A percentile compares a stretch with the other conserved stretches of the same genome.
These are phyloP conservation scores for Blastobotrys proliferans DNA, from an alignment of 1,139 yeast genomes.

Conservation along the genomic window DNA sequence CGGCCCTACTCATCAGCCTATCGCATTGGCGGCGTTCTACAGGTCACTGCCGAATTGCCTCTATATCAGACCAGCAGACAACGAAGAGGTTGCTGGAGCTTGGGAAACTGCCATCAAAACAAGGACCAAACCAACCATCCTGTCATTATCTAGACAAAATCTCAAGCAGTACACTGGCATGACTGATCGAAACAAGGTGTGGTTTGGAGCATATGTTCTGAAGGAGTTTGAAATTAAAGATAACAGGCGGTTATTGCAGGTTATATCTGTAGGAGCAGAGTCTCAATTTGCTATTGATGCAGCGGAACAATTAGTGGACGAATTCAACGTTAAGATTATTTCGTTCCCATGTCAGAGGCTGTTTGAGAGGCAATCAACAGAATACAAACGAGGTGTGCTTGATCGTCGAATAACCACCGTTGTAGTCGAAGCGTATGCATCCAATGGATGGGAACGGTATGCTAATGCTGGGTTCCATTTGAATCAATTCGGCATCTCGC, in stretches of 20 bases:
- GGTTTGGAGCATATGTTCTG: constrained; percentile 34
- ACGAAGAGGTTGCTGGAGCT: constrained; percentile 35
- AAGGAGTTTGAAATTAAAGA: constrained; percentile 24
- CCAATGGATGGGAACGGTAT: constrained; percentile 39
- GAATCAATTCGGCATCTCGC: constrained; percentile 35
- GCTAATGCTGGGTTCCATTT: constrained; percentile 37
- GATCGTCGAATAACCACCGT: constrained; percentile 30
- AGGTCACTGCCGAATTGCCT: constrained; percentile 37
- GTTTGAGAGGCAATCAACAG: constrained; percentile 32
- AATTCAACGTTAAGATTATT: constrained; percentile 30
- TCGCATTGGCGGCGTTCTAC: constrained; percentile 35
- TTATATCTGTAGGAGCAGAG: constrained; percentile 37
- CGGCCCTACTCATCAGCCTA: constrained; percentile 43
- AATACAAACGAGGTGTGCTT: constrained; percentile 30
- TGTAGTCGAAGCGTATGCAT: constrained; percentile 37
- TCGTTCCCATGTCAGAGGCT: constrained; percentile 35
- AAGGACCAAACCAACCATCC: constrained; percentile 25
- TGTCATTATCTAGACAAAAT: constrained; percentile 34
- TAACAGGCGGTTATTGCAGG: no score
- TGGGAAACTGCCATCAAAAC: constrained; percentile 33
- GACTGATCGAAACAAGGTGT: constrained; percentile 28
- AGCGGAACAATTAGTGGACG: constrained; percentile 30
- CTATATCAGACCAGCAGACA: constrained; percentile 35
- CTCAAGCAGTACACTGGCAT: constrained; percentile 27
- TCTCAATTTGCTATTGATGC: constrained; percentile 33